Percentiles rank a stretch among this genome's conserved stretches.
Evolutionary conservation across 208 protist genomes (phyloP).

Genomic region (Acanthamoeba triangularis): DNA sequence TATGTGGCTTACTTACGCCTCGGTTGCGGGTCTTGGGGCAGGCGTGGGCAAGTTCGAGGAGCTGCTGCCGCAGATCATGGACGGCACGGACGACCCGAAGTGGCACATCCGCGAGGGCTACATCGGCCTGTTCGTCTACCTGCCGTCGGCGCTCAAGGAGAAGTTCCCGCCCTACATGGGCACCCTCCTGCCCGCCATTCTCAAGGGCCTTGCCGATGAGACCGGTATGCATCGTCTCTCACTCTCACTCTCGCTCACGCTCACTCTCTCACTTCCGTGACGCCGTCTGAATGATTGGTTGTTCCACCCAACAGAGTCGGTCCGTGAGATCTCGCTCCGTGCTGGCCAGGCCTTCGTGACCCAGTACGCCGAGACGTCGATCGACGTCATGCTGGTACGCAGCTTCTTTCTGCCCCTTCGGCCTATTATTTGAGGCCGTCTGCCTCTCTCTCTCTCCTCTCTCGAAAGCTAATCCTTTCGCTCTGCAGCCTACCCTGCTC

Average conservation of each 20-base stretch:
- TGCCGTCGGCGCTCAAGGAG: constrained; percentile 89
- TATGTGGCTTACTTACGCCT: neutral
- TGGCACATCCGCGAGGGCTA: constrained; percentile 90
- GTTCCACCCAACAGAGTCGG: constrained; percentile 82
- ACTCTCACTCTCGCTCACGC: too few relatives aligned
- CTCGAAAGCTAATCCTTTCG: too few relatives aligned
- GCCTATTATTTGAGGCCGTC: too few relatives aligned
- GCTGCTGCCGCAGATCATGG: constrained; percentile 85
- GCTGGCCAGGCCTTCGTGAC: constrained; percentile 92
- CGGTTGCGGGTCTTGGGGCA: neutral
- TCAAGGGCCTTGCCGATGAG: constrained; percentile 89
- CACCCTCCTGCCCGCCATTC: constrained; percentile 87
- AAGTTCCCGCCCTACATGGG: constrained; percentile 85
- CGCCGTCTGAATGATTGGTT: neutral
- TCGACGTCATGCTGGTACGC: constrained; percentile 69
- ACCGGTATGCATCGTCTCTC: constrained; percentile 39
- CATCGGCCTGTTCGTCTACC: constrained; percentile 88
- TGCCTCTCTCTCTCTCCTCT: too few relatives aligned
- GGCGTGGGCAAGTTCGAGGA: constrained; percentile 78
- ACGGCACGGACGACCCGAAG: constrained; percentile 79
- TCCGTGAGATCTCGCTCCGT: constrained; percentile 90
- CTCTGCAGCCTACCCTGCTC: constrained; percentile 86
- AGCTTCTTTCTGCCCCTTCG: too few relatives aligned
- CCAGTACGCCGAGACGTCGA: constrained; percentile 83
- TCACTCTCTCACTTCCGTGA: neutral